Evolutionary conservation across 352 stramenopile species (phyloP).

Genomic region (Globisporangium apiculatum): DNA sequence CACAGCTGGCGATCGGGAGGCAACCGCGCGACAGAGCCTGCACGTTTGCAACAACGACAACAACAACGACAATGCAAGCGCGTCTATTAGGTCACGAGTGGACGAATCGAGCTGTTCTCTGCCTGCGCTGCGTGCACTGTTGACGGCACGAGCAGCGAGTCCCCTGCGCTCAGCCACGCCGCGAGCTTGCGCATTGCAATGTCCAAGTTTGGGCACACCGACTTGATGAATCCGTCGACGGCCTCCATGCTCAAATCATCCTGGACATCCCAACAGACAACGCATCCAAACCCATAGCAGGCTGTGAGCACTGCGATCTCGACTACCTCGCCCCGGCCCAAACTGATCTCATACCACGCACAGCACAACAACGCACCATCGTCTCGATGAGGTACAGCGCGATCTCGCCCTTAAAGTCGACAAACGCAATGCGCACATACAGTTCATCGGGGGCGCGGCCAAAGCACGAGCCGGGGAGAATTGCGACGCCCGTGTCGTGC

Average conservation of each 20-base stretch:
- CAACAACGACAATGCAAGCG: background rate
- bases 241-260: slow-evolving; percentile 64
- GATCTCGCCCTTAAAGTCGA: slow-evolving; percentile 86
- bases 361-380: slow-evolving; percentile 41
- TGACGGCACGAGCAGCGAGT: slow-evolving; percentile 8
- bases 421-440: slow-evolving; percentile 76
- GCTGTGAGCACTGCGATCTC: background rate
- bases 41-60: background rate
- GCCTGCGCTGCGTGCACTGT: slow-evolving; percentile 14
- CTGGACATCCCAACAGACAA: slow-evolving; percentile 8
- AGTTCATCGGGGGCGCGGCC: slow-evolving; percentile 69
- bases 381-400: slow-evolving; percentile 84
- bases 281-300: background rate
- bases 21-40: background rate
- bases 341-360: background rate
- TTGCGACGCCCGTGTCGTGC: slow-evolving; percentile 79
- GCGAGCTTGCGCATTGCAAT: slow-evolving; percentile 74
- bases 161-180: slow-evolving; percentile 43
- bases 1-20: too few species aligned
- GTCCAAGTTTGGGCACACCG: slow-evolving; percentile 82
- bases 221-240: slow-evolving; percentile 82
- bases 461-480: slow-evolving; percentile 80
- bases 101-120: slow-evolving; percentile 5
- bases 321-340: too few species aligned
- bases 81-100: slow-evolving; percentile 1